Evolutionary conservation across 2,329 filamentous ascomycete genomes (phyloP), one percentile per base, ranked within the genome.

Genomic region (Alternaria consortialis): DNA sequence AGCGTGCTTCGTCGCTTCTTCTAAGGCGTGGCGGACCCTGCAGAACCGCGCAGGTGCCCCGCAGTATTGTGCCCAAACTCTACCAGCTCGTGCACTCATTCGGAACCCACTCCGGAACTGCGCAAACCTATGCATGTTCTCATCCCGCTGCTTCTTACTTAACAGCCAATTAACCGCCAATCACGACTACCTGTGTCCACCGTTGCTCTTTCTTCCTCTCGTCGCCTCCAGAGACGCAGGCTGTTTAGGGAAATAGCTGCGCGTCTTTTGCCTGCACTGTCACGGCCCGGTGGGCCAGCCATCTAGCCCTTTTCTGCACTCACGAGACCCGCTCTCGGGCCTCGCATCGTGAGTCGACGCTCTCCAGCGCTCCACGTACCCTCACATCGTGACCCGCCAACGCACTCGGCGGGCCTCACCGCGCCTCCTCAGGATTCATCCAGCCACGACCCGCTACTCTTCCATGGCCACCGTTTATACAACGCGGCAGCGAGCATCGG

Each of bases 271-370:
- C 63, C 63, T 60, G 63, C 61, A 64, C 51, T 56, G 58, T 53
- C 53, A 63, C 73, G 73, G 73, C 65, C 73, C 73, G 72, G 60
- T 64, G 64, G 59, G 62, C 70, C 71, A 63, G 39, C 61, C 58
- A 55, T 62, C 66, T 73, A 74, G 70, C 70, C 72, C 53, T 53
- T 63, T 70, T 70, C 60, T 63, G 70, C 71, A 68, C 50, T 71
- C 70, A 75, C 74, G 70, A 75, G 74, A 75, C 74, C 71, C 64
- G 64, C 59, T 62, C 59, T 47, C 64, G 62, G 67, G 62, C 69
- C 62, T 70, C 68, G 69, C 59, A 56, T 65, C 55, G 61, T 53
- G 50, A 34, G 67, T 60, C 60, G 57, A 67, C 61, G 56, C 64
- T 60, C 56, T 57, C 40, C 66, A 68, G 65, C 60, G 58, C 60